Evolutionary conservation across 768 basidiomycete genomes (phyloP).

Genomic region (Podaxis sp.): DNA sequence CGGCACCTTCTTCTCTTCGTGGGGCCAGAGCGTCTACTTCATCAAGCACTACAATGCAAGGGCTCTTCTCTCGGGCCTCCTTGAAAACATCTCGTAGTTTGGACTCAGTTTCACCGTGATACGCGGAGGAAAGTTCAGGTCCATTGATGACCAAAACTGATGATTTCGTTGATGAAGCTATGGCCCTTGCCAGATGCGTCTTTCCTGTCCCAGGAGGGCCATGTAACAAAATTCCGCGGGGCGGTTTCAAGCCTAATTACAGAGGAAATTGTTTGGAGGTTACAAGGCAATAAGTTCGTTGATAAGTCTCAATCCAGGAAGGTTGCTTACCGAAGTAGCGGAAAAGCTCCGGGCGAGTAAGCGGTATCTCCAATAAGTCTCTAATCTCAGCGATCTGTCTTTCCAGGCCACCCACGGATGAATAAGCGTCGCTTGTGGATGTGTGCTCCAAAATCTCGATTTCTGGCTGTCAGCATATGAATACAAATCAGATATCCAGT

Average conservation of each 20-base stretch:
- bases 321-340: conserved; percentile 25
- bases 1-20: conserved; percentile 80
- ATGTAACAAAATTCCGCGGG: conserved; percentile 91
- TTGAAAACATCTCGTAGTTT: conserved; percentile 86
- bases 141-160: conserved; percentile 94
- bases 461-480: conserved; percentile 29
- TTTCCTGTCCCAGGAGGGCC: conserved; percentile 98
- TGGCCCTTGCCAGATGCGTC: conserved; percentile 92
- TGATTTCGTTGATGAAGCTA: conserved; percentile 82
- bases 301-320: conserved; percentile 7
- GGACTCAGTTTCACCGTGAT: conserved; percentile 96
- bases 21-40: conserved; percentile 96
- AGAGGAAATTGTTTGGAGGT: not conserved
- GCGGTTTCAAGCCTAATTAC: conserved; percentile 76
- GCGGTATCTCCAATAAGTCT: conserved; percentile 30
- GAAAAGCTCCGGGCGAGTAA: conserved; percentile 29
- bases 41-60: conserved; percentile 92
- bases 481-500: not conserved
- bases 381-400: conserved; percentile 81
- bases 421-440: conserved; percentile 57
- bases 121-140: conserved; percentile 91
- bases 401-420: conserved; percentile 81
- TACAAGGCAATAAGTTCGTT: not conserved
- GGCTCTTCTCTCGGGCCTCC: conserved; percentile 75
- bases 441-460: conserved; percentile 43